Evolutionary conservation across 768 basidiomycete genomes (phyloP).

Genomic region (Lactifluus rugatus): DNA sequence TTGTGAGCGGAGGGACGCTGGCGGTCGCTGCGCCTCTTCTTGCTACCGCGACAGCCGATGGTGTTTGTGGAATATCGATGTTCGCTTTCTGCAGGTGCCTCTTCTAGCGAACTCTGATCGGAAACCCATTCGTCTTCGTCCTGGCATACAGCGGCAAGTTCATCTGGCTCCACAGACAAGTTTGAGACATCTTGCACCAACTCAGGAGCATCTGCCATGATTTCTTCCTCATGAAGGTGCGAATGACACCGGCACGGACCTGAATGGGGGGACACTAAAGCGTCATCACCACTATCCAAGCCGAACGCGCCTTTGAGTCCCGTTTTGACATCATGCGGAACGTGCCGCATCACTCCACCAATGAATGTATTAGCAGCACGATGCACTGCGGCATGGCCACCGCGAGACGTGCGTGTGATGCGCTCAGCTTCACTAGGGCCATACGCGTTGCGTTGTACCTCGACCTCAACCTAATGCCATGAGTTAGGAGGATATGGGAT

Average conservation of each 20-base stretch:
- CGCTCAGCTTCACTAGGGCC: slow-evolving; percentile 25
- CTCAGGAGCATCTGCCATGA: not conserved
- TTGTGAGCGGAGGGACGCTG: not conserved
- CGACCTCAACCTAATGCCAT: slow-evolving; percentile 27
- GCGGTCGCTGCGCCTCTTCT: not conserved
- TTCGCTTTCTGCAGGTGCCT: not conserved
- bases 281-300: not conserved
- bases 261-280: not conserved
- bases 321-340: slow-evolving; percentile 17
- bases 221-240: not conserved
- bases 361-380: slow-evolving; percentile 24
- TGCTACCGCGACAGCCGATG: slow-evolving; percentile 14
- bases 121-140: slow-evolving; percentile 56
- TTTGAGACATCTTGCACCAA: not conserved
- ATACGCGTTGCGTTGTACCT: slow-evolving; percentile 28
- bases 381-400: slow-evolving; percentile 22
- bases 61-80: not conserved
- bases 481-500: not conserved
- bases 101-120: slow-evolving; percentile 34
- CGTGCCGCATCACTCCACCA: slow-evolving; percentile 13
- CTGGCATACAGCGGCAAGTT: slow-evolving; percentile 19
- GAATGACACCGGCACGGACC: not conserved
- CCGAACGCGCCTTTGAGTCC: slow-evolving; percentile 12
- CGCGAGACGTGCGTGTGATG: slow-evolving; percentile 22
- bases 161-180: not conserved